phyloP scores from a whole-genome alignment of 345 rosid species.

The Acer yangbiense region DNA sequence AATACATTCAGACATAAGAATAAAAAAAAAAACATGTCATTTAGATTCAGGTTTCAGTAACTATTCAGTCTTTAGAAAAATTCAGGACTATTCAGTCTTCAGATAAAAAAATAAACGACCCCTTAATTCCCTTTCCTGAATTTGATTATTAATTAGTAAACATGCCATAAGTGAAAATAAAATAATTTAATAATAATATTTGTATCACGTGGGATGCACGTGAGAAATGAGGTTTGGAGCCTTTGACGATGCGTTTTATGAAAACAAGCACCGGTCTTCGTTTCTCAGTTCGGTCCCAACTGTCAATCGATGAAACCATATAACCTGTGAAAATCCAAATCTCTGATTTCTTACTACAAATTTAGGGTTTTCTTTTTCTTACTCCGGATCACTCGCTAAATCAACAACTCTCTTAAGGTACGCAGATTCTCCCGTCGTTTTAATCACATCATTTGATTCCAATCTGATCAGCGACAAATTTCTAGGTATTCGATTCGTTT shows the following conservation, averaged over 20 bases:
- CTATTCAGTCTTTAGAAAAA: no score
- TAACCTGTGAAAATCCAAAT: not conserved
- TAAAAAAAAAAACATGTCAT: no score
- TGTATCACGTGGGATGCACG: not conserved
- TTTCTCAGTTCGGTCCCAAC: not conserved
- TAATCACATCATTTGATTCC: not conserved
- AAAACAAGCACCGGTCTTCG: not conserved
- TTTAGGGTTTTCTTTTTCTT: not conserved
- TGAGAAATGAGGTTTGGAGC: not conserved
- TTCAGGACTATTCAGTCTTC: no score
- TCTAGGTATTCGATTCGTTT: not conserved
- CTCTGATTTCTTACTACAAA: not conserved
- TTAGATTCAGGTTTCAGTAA: no score
- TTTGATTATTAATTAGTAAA: no score
- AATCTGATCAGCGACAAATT: not conserved
- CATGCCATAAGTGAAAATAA: no score
- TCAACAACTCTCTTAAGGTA: slow-evolving; percentile 2
- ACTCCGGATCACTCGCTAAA: not conserved
- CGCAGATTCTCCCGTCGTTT: not conserved
- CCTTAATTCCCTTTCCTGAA: no score
- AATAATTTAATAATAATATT: no score
- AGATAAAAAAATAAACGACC: no score
- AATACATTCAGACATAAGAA: no score
- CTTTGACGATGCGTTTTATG: not conserved
- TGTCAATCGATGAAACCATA: slow-evolving; percentile 14